Percentiles rank a stretch among this genome's conserved stretches.
These are phyloP conservation scores for Sphagnum fallax DNA, from an alignment of 228 moss, liverwort and hornwort genomes.

Conservation along the genomic window DNA sequence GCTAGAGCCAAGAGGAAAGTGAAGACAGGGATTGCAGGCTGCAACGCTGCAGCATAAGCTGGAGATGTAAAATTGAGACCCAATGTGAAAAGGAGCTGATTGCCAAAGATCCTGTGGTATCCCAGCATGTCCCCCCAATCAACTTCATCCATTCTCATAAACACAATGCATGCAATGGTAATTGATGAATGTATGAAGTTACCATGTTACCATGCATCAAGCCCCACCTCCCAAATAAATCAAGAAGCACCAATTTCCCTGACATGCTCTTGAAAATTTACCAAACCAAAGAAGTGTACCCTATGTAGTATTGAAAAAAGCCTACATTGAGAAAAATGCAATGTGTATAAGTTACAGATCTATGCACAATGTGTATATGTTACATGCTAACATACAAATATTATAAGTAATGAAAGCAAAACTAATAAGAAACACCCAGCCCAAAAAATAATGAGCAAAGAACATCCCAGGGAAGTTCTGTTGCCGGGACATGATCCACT, in stretches of 20 bases:
- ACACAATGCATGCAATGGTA: too few relatives aligned
- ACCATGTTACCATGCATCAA: too few relatives aligned
- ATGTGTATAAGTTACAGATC: neutral
- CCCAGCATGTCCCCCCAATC: neutral
- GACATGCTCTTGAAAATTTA: too few relatives aligned
- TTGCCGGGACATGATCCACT: neutral
- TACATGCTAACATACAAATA: neutral
- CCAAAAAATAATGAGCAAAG: neutral
- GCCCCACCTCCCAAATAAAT: too few relatives aligned
- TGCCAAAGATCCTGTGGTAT: slow-evolving; percentile 62
- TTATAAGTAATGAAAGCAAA: neutral
- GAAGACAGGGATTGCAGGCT: slow-evolving; percentile 84
- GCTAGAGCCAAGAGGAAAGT: slow-evolving; percentile 73
- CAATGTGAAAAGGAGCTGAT: slow-evolving; percentile 83
- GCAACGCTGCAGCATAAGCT: slow-evolving; percentile 70
- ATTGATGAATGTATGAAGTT: too few relatives aligned
- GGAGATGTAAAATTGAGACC: slow-evolving; percentile 84
- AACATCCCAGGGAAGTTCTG: neutral
- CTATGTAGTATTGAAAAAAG: too few relatives aligned
- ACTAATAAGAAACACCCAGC: neutral
- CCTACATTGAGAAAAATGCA: too few relatives aligned
- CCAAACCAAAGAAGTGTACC: too few relatives aligned
- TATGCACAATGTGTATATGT: neutral
- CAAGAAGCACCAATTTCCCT: too few relatives aligned
- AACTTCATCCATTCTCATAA: too few relatives aligned